Conservation (phyloP, 148 eudicot species). For the Rhododendron mucronatum region DNA sequence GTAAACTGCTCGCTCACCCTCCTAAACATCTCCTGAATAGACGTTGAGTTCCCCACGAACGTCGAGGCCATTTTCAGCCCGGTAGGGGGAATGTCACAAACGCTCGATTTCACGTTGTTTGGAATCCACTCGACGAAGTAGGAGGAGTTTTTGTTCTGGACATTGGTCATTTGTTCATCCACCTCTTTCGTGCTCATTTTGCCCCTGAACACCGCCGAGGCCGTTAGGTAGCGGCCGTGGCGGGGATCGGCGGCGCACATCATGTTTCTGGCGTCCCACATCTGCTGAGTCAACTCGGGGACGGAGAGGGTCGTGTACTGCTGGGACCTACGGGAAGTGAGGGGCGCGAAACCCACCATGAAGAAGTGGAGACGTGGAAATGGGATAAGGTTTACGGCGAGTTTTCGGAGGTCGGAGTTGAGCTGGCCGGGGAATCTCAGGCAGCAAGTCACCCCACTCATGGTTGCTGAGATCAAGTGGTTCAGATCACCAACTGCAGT, state of each 20-base stretch:
- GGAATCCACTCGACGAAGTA: neutral
- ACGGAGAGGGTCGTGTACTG: constrained; percentile 70
- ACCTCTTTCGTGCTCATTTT: constrained; percentile 1
- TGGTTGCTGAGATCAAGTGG: constrained; percentile 23
- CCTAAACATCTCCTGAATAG: neutral
- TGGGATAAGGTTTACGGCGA: neutral
- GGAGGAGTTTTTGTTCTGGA: neutral
- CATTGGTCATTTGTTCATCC: neutral
- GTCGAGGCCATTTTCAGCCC: neutral
- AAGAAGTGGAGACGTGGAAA: neutral
- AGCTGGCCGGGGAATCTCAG: constrained; percentile 80
- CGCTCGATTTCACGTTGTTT: neutral
- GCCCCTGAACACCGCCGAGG: neutral
- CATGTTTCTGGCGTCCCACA: neutral
- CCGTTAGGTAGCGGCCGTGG: neutral
- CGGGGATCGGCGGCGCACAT: neutral
- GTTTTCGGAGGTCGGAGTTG: constrained; percentile 27
- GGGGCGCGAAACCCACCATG: constrained; percentile 52
- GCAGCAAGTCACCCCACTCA: constrained; percentile 89
- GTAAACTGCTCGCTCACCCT: constrained; percentile 4
- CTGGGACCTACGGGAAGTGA: constrained; percentile 75
- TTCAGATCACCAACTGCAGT: constrained; percentile 74
- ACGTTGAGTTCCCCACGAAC: neutral
- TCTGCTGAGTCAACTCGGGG: constrained; percentile 55
- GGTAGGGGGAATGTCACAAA: neutral